Evolutionary conservation across 1,284 basidiomycete species (phyloP).

Genomic region (Puccinia coronata): DNA sequence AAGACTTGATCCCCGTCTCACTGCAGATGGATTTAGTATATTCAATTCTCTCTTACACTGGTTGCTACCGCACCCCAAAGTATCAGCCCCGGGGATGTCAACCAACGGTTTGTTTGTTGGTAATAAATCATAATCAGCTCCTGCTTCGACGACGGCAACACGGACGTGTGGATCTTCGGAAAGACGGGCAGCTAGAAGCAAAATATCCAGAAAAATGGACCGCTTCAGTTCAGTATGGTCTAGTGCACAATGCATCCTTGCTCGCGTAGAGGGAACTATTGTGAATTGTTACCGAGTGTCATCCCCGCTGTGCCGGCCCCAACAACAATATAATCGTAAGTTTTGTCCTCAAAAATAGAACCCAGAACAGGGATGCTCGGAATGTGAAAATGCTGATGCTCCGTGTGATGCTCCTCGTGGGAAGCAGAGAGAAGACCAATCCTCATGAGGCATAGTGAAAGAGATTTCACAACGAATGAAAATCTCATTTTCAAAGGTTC

Average conservation of each 20-base stretch:
- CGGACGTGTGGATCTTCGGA: conserved; percentile 54
- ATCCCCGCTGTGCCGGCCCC: conserved; percentile 42
- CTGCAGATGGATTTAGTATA: neutral
- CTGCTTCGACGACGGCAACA: conserved; percentile 57
- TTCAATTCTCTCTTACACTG: conserved; percentile 43
- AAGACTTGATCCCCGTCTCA: neutral
- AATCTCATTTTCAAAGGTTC: neutral
- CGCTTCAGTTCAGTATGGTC: neutral
- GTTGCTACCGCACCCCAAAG: conserved; percentile 54
- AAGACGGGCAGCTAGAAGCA: conserved; percentile 43
- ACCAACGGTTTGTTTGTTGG: conserved; percentile 50
- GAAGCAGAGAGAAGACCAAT: neutral
- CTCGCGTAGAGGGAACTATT: neutral
- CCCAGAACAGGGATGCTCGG: conserved; percentile 26
- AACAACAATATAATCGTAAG: conserved; percentile 38
- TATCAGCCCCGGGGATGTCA: conserved; percentile 43
- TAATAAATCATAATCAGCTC: conserved; percentile 45
- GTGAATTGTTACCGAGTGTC: conserved; percentile 23
- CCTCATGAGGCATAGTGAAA: neutral
- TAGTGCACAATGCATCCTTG: no score
- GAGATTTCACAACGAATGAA: neutral
- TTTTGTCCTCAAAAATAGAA: conserved; percentile 15
- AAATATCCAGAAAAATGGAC: neutral
- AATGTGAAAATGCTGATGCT: neutral
- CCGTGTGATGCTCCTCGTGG: neutral